phyloP scores from a whole-genome alignment of 1,139 yeast genomes.

The Saccharomycopsis hybrid region DNA sequence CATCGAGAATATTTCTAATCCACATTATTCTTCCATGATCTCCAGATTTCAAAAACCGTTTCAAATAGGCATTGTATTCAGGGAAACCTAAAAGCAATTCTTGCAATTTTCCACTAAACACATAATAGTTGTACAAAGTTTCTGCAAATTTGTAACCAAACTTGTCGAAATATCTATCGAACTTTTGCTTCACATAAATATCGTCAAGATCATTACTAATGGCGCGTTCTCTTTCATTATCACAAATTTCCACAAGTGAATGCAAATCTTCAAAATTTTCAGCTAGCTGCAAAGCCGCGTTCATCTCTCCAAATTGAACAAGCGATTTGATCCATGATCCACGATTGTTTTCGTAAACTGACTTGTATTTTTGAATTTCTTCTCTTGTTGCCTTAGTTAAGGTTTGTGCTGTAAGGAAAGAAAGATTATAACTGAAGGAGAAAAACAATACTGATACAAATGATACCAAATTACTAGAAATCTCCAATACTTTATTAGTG shows the following conservation, averaged over 20 bases:
- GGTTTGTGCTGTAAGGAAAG: slow-evolving; percentile 26
- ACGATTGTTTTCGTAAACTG: slow-evolving; percentile 29
- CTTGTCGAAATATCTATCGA: slow-evolving; percentile 49
- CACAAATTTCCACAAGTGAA: slow-evolving; percentile 60
- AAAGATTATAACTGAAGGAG: slow-evolving; percentile 28
- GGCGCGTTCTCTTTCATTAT: slow-evolving; percentile 38
- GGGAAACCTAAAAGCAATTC: slow-evolving; percentile 53
- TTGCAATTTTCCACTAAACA: slow-evolving; percentile 47
- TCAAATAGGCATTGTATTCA: slow-evolving; percentile 35
- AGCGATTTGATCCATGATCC: slow-evolving; percentile 51
- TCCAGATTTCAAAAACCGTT: slow-evolving; percentile 42
- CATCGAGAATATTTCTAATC: slow-evolving; percentile 58
- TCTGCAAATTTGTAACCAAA: slow-evolving; percentile 69
- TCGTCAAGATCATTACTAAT: slow-evolving; percentile 30
- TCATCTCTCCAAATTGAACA: slow-evolving; percentile 39
- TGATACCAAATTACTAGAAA: slow-evolving; percentile 26
- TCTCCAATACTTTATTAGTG: no score
- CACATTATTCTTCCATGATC: slow-evolving; percentile 59
- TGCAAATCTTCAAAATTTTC: slow-evolving; percentile 62
- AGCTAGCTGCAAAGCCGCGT: slow-evolving; percentile 56
- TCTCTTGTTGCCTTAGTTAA: slow-evolving; percentile 25
- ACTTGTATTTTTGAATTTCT: slow-evolving; percentile 21
- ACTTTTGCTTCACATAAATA: slow-evolving; percentile 30
- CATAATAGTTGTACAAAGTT: slow-evolving; percentile 54
- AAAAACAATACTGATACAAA: slow-evolving; percentile 32